phyloP scores from a whole-genome alignment of 176 grass and related monocot genomes.

The Otatea glauca region DNA sequence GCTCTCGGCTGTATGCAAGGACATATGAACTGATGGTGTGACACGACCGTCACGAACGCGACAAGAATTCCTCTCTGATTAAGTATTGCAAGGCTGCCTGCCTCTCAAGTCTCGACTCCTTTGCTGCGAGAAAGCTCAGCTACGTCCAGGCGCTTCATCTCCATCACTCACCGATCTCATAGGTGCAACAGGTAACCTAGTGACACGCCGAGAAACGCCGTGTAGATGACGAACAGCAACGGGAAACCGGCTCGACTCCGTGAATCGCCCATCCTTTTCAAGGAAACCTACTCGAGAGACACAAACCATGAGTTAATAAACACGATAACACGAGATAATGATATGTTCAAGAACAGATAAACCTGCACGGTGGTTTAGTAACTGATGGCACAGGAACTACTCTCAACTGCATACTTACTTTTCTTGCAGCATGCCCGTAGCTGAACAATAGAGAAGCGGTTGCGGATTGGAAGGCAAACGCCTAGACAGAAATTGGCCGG shows the following conservation, averaged over 20 bases:
- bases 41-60: background rate
- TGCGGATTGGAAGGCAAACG: background rate
- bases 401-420: background rate
- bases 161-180: slow-evolving; percentile 40
- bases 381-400: background rate
- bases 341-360: background rate
- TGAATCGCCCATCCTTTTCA: slow-evolving; percentile 34
- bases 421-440: no score
- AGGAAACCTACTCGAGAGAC: slow-evolving; percentile 23
- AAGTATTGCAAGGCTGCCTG: background rate
- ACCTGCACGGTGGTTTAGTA: background rate
- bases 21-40: background rate
- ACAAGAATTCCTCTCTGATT: background rate
- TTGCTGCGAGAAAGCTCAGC: background rate
- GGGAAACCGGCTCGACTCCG: slow-evolving; percentile 33
- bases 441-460: background rate
- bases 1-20: background rate
- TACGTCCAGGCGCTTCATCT: background rate
- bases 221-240: slow-evolving; percentile 43
- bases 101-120: background rate
- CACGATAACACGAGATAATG: background rate
- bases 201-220: slow-evolving; percentile 41
- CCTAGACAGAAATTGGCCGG: background rate
- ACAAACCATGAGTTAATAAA: background rate
- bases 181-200: slow-evolving; percentile 71